A percentile compares a stretch with the other conserved stretches of the same genome.
Conservation (phyloP, 257 asterid species). For the Paulownia fortunei region DNA sequence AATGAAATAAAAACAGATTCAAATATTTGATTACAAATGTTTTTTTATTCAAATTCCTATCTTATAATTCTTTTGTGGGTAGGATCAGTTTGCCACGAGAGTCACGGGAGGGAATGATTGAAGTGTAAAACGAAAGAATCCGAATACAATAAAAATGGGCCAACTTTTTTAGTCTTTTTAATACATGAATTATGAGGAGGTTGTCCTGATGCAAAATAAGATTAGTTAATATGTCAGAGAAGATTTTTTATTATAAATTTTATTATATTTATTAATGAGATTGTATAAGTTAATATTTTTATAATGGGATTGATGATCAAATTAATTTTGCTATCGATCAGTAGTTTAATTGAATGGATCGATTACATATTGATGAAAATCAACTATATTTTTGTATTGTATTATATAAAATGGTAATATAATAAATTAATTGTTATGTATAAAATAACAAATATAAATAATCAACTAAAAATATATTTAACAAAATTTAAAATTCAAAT, state of each 20-base stretch:
- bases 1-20: no score
- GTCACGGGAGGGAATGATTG: slow-evolving; percentile 24
- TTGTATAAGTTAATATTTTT: not conserved
- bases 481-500: no score
- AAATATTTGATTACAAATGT: no score
- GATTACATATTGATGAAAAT: no score
- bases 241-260: not conserved
- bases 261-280: not conserved
- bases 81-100: not conserved
- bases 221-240: not conserved
- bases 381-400: no score
- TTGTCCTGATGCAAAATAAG: not conserved
- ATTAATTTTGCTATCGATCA: no score
- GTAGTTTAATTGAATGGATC: no score
- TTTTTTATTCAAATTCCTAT: not conserved
- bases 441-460: no score
- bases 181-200: not conserved
- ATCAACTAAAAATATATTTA: no score
- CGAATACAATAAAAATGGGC: not conserved
- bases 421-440: no score
- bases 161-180: not conserved
- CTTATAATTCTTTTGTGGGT: not conserved
- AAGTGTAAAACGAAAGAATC: not conserved
- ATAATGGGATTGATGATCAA: no score
- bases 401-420: no score